These are phyloP conservation scores for Ballota nigra DNA, from an alignment of 257 asterid genomes.

Conservation along the genomic window DNA sequence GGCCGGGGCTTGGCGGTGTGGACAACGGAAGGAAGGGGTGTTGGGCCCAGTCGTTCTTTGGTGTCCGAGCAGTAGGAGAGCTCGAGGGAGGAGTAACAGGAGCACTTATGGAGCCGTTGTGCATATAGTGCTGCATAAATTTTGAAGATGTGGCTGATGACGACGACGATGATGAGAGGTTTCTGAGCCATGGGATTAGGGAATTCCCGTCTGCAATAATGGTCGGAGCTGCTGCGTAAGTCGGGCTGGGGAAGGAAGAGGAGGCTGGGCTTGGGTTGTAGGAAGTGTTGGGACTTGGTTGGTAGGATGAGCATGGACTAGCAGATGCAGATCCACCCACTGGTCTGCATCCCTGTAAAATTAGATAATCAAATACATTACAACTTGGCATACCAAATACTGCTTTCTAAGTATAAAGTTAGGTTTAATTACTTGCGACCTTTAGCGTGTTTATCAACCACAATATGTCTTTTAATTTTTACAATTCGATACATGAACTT, in stretches of 20 bases:
- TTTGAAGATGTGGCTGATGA: slow-evolving; percentile 46
- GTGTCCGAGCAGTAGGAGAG: slow-evolving; percentile 64
- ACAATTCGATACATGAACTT: too few species aligned
- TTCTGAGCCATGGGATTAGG: slow-evolving; percentile 75
- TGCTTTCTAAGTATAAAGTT: too few species aligned
- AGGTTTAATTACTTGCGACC: too few species aligned
- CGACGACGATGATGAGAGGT: slow-evolving; percentile 51
- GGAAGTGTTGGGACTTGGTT: slow-evolving; percentile 26
- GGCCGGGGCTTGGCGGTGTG: slow-evolving; percentile 56
- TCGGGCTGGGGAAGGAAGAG: slow-evolving; percentile 58
- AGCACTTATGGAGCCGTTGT: slow-evolving; percentile 69
- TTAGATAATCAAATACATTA: background rate
- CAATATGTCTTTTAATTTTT: too few species aligned
- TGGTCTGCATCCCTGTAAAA: slow-evolving; percentile 57
- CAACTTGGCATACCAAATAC: too few species aligned
- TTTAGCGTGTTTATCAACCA: too few species aligned
- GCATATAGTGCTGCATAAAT: slow-evolving; percentile 43
- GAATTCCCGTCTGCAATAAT: slow-evolving; percentile 55
- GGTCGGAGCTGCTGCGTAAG: slow-evolving; percentile 20
- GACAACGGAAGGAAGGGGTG: slow-evolving; percentile 43
- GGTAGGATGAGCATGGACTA: slow-evolving; percentile 38
- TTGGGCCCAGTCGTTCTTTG: slow-evolving; percentile 39
- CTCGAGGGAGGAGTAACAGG: slow-evolving; percentile 80
- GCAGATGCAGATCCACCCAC: slow-evolving; percentile 50
- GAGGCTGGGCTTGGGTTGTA: slow-evolving; percentile 57